phyloP scores from a whole-genome alignment of 2,329 filamentous ascomycete species.

The Ceratocystis colombiana region DNA sequence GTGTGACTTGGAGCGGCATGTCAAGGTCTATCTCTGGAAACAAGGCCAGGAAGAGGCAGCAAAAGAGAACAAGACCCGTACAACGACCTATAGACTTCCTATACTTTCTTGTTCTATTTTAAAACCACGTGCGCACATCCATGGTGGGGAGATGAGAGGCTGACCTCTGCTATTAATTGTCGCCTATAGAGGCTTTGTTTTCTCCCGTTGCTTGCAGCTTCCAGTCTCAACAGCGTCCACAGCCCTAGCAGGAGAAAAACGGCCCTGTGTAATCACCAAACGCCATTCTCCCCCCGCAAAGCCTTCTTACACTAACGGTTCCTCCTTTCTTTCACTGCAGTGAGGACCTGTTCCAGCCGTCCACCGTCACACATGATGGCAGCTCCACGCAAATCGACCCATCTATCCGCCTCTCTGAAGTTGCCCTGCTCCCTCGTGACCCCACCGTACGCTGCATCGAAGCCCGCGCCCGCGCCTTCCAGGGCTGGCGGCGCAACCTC shows the following conservation, averaged over 20 bases:
- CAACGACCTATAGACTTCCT: not conserved
- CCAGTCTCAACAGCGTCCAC: too few relatives aligned
- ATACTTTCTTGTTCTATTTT: not conserved
- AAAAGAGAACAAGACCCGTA: too few relatives aligned
- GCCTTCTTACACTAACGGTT: too few relatives aligned
- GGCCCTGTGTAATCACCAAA: too few relatives aligned
- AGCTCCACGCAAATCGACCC: constrained; percentile 34
- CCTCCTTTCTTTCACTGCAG: constrained; percentile 28
- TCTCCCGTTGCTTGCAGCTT: too few relatives aligned
- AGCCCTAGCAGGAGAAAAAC: too few relatives aligned
- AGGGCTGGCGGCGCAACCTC: constrained; percentile 36
- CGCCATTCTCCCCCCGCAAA: too few relatives aligned
- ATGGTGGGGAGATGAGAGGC: too few relatives aligned
- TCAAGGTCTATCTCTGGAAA: not conserved
- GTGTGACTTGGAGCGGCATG: not conserved
- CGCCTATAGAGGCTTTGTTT: too few relatives aligned
- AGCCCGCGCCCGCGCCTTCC: constrained; percentile 39
- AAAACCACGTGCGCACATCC: not conserved
- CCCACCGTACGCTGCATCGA: constrained; percentile 40
- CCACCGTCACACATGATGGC: constrained; percentile 34
- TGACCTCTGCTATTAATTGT: too few relatives aligned
- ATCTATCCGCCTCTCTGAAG: constrained; percentile 36
- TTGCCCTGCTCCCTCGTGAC: constrained; percentile 37
- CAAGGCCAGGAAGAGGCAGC: too few relatives aligned
- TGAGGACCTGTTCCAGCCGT: constrained; percentile 38